phyloP scores from a whole-genome alignment of 2,329 filamentous ascomycete genomes.

The Penicillium crustosum region DNA sequence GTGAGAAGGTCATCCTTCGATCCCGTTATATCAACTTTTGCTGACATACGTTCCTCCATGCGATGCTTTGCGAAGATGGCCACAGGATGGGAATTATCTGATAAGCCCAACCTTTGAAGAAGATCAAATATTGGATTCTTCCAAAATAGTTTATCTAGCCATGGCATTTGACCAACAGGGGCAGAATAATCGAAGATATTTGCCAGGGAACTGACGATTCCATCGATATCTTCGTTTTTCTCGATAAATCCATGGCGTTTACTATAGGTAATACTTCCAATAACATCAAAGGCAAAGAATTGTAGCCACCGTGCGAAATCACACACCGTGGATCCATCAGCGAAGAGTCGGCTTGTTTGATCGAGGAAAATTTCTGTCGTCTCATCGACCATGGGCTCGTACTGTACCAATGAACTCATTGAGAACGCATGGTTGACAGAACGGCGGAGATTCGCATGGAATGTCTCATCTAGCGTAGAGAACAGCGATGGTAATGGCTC shows the following conservation, averaged over 20 bases:
- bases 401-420: slow-evolving; percentile 74
- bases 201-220: slow-evolving; percentile 64
- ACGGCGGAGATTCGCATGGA: slow-evolving; percentile 72
- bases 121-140: slow-evolving; percentile 60
- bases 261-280: slow-evolving; percentile 74
- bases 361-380: slow-evolving; percentile 70
- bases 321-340: slow-evolving; percentile 23
- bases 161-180: slow-evolving; percentile 67
- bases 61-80: not conserved
- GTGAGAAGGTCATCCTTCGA: not conserved
- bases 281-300: slow-evolving; percentile 82
- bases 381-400: slow-evolving; percentile 77
- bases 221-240: slow-evolving; percentile 71
- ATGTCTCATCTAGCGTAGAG: slow-evolving; percentile 57
- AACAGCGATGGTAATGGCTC: slow-evolving; percentile 19
- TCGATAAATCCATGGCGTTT: slow-evolving; percentile 76
- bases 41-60: not conserved
- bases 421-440: slow-evolving; percentile 75
- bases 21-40: not conserved
- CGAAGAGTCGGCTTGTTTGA: slow-evolving; percentile 59
- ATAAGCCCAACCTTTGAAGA: not conserved
- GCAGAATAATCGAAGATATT: not conserved
- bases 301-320: slow-evolving; percentile 61
- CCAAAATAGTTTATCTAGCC: slow-evolving; percentile 66
- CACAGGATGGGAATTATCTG: not conserved